A percentile compares a stretch with the other conserved stretches of the same genome.
phyloP scores from a whole-genome alignment of 805 yeast species.

The Candida tammaniensis region DNA sequence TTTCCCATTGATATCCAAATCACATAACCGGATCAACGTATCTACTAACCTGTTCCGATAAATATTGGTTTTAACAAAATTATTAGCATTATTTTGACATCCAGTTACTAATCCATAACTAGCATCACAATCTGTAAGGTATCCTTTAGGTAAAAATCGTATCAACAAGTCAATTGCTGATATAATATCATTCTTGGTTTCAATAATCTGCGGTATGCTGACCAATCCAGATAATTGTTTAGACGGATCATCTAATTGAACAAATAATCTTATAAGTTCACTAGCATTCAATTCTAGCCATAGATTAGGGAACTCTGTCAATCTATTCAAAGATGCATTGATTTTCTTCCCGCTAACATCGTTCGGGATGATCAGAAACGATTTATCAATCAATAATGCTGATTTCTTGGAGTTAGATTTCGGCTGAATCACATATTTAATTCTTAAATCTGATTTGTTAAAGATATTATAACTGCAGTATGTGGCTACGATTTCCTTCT shows the following conservation, averaged over 20 bases:
- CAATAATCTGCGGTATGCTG: slow-evolving; percentile 41
- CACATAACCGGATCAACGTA: slow-evolving; percentile 45
- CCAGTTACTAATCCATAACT: slow-evolving; percentile 28
- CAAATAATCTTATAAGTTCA: slow-evolving; percentile 50
- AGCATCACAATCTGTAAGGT: slow-evolving; percentile 40
- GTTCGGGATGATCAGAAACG: slow-evolving; percentile 25
- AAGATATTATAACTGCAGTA: slow-evolving; percentile 75
- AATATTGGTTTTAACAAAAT: slow-evolving; percentile 20
- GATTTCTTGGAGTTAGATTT: slow-evolving; percentile 13
- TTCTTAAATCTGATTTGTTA: slow-evolving; percentile 72
- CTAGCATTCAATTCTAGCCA: slow-evolving; percentile 68
- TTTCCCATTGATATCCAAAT: slow-evolving; percentile 31
- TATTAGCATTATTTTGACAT: slow-evolving; percentile 21
- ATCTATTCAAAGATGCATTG: slow-evolving; percentile 1
- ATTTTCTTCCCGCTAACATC: slow-evolving; percentile 5
- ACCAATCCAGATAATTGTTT: slow-evolving; percentile 59
- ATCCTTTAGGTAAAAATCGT: slow-evolving; percentile 46
- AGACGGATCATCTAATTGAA: slow-evolving; percentile 52
- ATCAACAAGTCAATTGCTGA: slow-evolving; percentile 38
- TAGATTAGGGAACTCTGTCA: slow-evolving; percentile 1
- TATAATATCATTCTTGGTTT: slow-evolving; percentile 14
- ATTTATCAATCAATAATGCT: slow-evolving; percentile 25
- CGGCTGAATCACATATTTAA: slow-evolving; percentile 41
- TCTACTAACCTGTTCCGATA: slow-evolving; percentile 55
- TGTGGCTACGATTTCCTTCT: slow-evolving; percentile 40